A percentile compares a stretch with the other conserved stretches of the same genome.
These are phyloP conservation scores for Hansenula sp. DNA, from an alignment of 1,139 yeast genomes.

Conservation along the genomic window DNA sequence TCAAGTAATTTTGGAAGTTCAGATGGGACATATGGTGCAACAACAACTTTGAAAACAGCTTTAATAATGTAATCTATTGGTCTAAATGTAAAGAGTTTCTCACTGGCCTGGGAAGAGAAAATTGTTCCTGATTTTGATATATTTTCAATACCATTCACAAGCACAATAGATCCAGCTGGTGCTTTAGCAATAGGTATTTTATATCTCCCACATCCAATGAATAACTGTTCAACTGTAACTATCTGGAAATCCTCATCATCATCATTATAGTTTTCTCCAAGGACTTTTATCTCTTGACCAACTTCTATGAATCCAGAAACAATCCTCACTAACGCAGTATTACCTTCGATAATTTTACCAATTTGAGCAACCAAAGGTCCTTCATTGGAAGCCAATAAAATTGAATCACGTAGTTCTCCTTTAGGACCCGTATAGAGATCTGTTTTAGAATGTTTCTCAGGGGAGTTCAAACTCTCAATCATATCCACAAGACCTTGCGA, in stretches of 20 bases:
- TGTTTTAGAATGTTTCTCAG: slow-evolving; percentile 25
- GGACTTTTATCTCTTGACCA: slow-evolving; percentile 46
- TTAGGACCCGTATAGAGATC: slow-evolving; percentile 12
- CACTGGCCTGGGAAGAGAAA: slow-evolving; percentile 23
- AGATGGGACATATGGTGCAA: slow-evolving; percentile 77
- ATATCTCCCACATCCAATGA: slow-evolving; percentile 70
- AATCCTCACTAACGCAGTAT: slow-evolving; percentile 51
- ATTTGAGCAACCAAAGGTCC: slow-evolving; percentile 54
- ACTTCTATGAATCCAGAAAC: slow-evolving; percentile 51
- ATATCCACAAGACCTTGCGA: slow-evolving; percentile 53
- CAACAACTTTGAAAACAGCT: slow-evolving; percentile 74
- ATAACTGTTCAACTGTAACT: slow-evolving; percentile 42
- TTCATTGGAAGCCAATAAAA: slow-evolving; percentile 18
- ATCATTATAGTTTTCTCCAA: slow-evolving; percentile 51
- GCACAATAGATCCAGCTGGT: slow-evolving; percentile 60
- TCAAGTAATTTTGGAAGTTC: slow-evolving; percentile 71
- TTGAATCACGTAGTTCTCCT: slow-evolving; percentile 10
- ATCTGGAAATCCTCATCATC: slow-evolving; percentile 49
- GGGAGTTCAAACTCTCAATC: slow-evolving; percentile 38
- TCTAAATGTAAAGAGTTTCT: slow-evolving; percentile 31
- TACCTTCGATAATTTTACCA: slow-evolving; percentile 50
- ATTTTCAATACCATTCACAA: slow-evolving; percentile 57
- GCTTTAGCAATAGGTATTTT: slow-evolving; percentile 50
- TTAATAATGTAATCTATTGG: slow-evolving; percentile 41
- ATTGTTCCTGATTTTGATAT: slow-evolving; percentile 60